These are phyloP conservation scores for Sugiyamaella lignohabitans DNA, from an alignment of 805 yeast genomes.

Conservation along the genomic window DNA sequence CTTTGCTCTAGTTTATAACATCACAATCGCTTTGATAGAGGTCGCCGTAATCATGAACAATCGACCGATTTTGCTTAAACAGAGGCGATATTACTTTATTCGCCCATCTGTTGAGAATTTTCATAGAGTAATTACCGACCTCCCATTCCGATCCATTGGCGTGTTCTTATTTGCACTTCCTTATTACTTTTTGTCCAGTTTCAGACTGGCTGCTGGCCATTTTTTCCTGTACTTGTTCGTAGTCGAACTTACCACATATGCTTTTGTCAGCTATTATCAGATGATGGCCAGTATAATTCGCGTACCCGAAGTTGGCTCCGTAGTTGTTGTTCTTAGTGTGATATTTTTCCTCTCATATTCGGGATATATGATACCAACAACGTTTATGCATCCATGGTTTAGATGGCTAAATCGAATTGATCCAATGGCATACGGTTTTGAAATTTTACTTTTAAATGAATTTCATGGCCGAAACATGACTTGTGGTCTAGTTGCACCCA, in stretches of 20 bases:
- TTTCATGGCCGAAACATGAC: slow-evolving; percentile 50
- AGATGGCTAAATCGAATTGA: slow-evolving; percentile 46
- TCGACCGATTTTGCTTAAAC: slow-evolving; percentile 61
- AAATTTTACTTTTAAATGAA: slow-evolving; percentile 33
- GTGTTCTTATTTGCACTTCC: slow-evolving; percentile 42
- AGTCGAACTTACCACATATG: slow-evolving; percentile 38
- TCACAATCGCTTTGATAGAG: slow-evolving; percentile 55
- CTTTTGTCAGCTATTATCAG: slow-evolving; percentile 48
- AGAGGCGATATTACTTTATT: slow-evolving; percentile 62
- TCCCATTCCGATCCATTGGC: slow-evolving; percentile 53
- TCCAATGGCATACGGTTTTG: slow-evolving; percentile 16
- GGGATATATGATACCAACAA: slow-evolving; percentile 53
- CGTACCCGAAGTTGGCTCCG: slow-evolving; percentile 48
- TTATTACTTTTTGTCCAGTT: slow-evolving; percentile 51
- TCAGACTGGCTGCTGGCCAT: slow-evolving; percentile 44
- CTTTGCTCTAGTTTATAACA: slow-evolving; percentile 55
- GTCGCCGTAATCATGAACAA: slow-evolving; percentile 42
- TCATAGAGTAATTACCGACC: slow-evolving; percentile 51
- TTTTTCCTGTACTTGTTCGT: slow-evolving; percentile 49
- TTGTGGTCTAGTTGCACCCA: slow-evolving; percentile 52
- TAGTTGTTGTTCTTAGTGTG: slow-evolving; percentile 53
- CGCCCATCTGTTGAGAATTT: slow-evolving; percentile 70
- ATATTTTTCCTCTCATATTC: slow-evolving; percentile 47
- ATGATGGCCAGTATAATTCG: slow-evolving; percentile 46
- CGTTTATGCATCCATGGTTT: slow-evolving; percentile 64